These are phyloP conservation scores for Senna siamea DNA, from an alignment of 306 rosid species.

Conservation along the genomic window DNA sequence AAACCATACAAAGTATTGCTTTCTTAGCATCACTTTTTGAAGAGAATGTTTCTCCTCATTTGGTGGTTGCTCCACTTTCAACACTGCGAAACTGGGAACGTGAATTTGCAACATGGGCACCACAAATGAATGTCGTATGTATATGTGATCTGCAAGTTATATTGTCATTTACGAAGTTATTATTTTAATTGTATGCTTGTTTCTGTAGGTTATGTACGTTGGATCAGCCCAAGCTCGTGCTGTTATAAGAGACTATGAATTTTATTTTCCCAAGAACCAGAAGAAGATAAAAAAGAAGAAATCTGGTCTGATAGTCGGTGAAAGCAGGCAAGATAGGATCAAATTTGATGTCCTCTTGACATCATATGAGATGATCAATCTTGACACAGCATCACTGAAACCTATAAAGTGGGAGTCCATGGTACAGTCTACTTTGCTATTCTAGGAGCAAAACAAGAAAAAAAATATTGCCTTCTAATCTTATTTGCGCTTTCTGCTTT, in stretches of 20 bases:
- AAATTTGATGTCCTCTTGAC: slow-evolving; percentile 78
- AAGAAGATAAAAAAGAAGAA: slow-evolving; percentile 74
- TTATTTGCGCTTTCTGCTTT: slow-evolving; percentile 20
- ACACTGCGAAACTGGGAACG: slow-evolving; percentile 80
- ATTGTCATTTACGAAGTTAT: slow-evolving; percentile 7
- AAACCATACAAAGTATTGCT: slow-evolving; percentile 83
- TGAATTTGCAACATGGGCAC: slow-evolving; percentile 81
- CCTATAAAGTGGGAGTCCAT: slow-evolving; percentile 76
- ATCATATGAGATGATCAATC: slow-evolving; percentile 79
- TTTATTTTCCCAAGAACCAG: slow-evolving; percentile 64
- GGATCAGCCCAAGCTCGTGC: slow-evolving; percentile 73
- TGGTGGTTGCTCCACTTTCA: slow-evolving; percentile 82
- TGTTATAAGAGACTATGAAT: slow-evolving; percentile 67
- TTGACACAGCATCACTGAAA: slow-evolving; percentile 59
- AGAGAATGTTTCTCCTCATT: slow-evolving; percentile 60
- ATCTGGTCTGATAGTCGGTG: slow-evolving; percentile 55
- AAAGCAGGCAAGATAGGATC: slow-evolving; percentile 75
- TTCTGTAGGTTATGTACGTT: slow-evolving; percentile 73
- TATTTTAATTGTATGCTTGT: slow-evolving; percentile 35
- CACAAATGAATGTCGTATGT: slow-evolving; percentile 80
- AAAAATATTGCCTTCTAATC: not conserved
- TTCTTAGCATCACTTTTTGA: slow-evolving; percentile 65
- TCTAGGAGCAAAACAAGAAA: not conserved
- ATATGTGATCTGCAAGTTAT: slow-evolving; percentile 14
- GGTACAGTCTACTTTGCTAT: slow-evolving; percentile 42